Base-by-base conservation (phyloP, 1,284 basidiomycete species). In the Mycena sp. region DNA sequence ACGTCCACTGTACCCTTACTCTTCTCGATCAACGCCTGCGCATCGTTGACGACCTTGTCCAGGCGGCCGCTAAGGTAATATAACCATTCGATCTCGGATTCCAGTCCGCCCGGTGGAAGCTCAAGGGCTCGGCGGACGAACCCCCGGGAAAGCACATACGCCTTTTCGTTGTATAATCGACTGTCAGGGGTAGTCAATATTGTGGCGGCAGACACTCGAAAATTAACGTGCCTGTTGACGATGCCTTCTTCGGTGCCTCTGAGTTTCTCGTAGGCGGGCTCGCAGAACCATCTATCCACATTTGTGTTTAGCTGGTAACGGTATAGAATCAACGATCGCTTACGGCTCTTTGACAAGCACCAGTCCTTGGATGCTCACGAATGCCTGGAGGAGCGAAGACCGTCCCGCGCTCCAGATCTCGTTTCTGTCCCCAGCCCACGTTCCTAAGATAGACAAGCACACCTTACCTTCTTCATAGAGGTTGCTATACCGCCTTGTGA, bases 391-490 rank as follows among this genome's bases (percentile, higher is more conserved):
- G 38, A 98, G 80, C 11, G 94, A 96, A 2, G 93, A 96, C 64
- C 85, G 87, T 68, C 86, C 83, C 61, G 93, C 83, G 74, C 80
- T 94, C 94, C 94, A 96, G 6, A 87, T 89, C 77, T 97, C 95
- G 69, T 85, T 92, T 74, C 83, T 87, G 72, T 96, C 95, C 5
- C 96, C 95, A 1, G 88, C 85, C 95, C 95, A 98, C 0, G 95
- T 98, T 19, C 94, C 94, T 4, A 98, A 79, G 48, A 98, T 92
- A 25, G 93, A 96, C 51, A 98, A 76, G 72, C 96, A 98, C 40
- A 98, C 95, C 76, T 97, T 97, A 45, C 95, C 95, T 70, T 98
- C 96, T 73, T 97, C 95, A 71, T 98, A 98, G 50, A 98, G 78
- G 77, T 98, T 98, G 26, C 65, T 41, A 59, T 35, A 19, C 21